Conservation (phyloP, 169 alveolate genomes). For the Eimeria praecox region DNA sequence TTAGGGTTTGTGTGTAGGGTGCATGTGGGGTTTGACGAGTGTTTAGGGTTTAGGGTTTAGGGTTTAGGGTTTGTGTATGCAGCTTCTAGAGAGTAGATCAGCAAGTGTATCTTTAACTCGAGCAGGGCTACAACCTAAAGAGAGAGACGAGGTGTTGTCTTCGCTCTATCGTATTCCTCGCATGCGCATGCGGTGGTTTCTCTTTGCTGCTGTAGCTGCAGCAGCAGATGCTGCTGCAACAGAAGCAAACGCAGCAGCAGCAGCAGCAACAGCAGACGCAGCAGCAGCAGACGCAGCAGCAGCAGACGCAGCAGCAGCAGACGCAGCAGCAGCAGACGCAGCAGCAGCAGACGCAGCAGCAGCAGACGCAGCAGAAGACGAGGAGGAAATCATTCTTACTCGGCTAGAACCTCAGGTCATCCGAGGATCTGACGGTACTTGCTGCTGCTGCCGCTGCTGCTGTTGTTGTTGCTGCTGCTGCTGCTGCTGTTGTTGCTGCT, state of each 20-base stretch:
- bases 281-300: too few species aligned
- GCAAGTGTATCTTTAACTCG: not conserved
- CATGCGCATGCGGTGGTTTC: slow-evolving; percentile 46
- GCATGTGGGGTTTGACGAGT: too few species aligned
- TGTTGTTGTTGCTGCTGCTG: slow-evolving; percentile 18
- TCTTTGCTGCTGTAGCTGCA: not conserved
- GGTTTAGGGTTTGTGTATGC: not conserved
- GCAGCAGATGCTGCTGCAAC: not conserved
- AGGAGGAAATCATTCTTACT: not conserved
- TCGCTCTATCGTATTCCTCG: slow-evolving; percentile 29
- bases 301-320: not conserved
- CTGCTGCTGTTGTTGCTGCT: not conserved
- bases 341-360: slow-evolving; percentile 15
- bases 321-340: slow-evolving; percentile 6
- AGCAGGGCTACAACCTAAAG: not conserved
- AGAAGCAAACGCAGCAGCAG: slow-evolving; percentile 2
- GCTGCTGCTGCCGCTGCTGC: slow-evolving; percentile 29
- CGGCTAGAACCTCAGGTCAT: slow-evolving; percentile 28
- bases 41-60: slow-evolving; percentile 19
- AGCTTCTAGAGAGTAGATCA: slow-evolving; percentile 35
- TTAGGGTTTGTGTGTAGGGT: not conserved
- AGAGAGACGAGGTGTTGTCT: not conserved
- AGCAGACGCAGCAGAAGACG: slow-evolving; percentile 41
- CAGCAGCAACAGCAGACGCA: not conserved
- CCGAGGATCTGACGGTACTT: not conserved